Conservation (phyloP, 2,329 filamentous ascomycete genomes). For the Ceratocystis albifundus region DNA sequence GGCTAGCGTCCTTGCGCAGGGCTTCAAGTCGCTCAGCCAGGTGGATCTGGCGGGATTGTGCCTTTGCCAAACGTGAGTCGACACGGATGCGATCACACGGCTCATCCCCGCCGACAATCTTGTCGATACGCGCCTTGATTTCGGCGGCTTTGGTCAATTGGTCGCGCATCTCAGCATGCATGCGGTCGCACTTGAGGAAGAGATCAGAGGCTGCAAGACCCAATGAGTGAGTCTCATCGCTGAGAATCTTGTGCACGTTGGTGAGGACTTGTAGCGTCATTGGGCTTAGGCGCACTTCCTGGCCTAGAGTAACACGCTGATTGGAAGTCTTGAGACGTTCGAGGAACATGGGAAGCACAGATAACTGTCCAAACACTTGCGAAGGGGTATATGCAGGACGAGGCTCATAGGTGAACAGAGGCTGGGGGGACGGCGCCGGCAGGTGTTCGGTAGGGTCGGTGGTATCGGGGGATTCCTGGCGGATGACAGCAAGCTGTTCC, state of each 20-base stretch:
- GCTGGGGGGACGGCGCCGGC: conserved; percentile 27
- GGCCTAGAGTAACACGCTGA: conserved; percentile 50
- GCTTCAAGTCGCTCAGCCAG: conserved; percentile 50
- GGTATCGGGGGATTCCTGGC: conserved; percentile 19
- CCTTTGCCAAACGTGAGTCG: conserved; percentile 40
- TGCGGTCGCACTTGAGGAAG: conserved; percentile 56
- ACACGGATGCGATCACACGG: conserved; percentile 44
- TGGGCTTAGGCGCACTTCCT: conserved; percentile 58
- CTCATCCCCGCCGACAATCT: conserved; percentile 44
- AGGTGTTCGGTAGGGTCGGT: conserved; percentile 4
- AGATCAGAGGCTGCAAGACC: conserved; percentile 60
- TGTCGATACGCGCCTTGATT: conserved; percentile 54
- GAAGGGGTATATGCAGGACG: conserved; percentile 55
- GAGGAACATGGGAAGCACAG: conserved; percentile 45
- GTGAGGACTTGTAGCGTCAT: conserved; percentile 61
- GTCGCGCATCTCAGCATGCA: conserved; percentile 55
- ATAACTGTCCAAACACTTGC: conserved; percentile 46
- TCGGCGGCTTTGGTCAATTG: conserved; percentile 57
- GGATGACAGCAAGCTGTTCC: conserved; percentile 31
- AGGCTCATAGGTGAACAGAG: conserved; percentile 47
- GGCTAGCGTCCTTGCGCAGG: conserved; percentile 38
- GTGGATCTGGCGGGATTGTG: conserved; percentile 44
- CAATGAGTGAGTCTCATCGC: conserved; percentile 56
- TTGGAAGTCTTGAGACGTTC: conserved; percentile 47
- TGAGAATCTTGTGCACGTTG: conserved; percentile 59